Percentiles rank a stretch among this genome's conserved stretches.
These are phyloP conservation scores for Plasmodium fragile DNA, from an alignment of 169 alveolate species.

Conservation along the genomic window DNA sequence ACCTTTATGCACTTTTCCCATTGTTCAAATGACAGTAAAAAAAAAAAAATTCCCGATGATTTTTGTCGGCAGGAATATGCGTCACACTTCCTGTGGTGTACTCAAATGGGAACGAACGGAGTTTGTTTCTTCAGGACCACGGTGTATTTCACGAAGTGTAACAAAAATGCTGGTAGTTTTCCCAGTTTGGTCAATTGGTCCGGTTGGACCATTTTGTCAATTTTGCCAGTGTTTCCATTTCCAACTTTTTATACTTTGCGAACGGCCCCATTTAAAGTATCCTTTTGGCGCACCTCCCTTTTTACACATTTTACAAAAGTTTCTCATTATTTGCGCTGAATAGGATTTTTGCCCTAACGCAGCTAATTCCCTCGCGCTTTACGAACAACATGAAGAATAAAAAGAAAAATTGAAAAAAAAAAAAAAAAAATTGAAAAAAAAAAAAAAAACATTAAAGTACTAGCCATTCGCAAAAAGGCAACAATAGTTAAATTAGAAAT, in stretches of 20 bases:
- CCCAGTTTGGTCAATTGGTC: neutral
- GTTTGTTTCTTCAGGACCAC: neutral
- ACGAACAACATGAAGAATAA: neutral
- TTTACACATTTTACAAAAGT: neutral
- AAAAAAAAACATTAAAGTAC: neutral
- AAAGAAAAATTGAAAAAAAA: neutral
- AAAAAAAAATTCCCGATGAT: neutral
- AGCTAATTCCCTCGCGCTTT: neutral
- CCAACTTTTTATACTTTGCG: neutral
- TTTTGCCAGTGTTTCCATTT: neutral
- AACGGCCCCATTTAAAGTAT: neutral
- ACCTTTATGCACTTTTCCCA: conserved; percentile 1
- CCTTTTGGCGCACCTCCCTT: neutral
- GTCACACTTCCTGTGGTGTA: neutral
- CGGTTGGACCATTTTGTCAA: neutral
- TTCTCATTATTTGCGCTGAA: neutral
- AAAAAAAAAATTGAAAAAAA: neutral
- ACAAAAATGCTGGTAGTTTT: neutral
- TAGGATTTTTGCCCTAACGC: neutral
- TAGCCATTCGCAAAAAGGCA: neutral
- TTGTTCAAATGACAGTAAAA: neutral
- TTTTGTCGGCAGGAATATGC: neutral
- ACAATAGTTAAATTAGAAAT: neutral
- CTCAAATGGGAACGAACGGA: neutral
- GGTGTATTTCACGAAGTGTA: neutral